phyloP scores from a whole-genome alignment of 768 basidiomycete species.

The Hemileccinum rubropunctum region DNA sequence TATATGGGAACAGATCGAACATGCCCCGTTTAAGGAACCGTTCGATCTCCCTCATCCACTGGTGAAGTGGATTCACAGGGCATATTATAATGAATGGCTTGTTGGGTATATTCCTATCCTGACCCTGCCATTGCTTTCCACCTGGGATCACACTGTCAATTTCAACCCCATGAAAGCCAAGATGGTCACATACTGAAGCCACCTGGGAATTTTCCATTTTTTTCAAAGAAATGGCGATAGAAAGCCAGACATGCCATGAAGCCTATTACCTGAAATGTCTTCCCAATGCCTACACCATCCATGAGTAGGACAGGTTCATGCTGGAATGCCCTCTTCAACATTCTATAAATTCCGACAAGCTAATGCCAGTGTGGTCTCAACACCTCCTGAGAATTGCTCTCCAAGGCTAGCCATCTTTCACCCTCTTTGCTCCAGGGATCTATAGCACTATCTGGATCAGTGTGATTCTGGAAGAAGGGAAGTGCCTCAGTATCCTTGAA shows the following conservation, averaged over 20 bases:
- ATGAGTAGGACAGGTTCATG: conserved; percentile 14
- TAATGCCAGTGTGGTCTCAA: conserved; percentile 20
- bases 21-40: neutral
- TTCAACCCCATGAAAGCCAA: too few relatives aligned
- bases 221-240: neutral
- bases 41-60: neutral
- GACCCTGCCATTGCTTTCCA: neutral
- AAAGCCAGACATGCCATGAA: conserved; percentile 10
- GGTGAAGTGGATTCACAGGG: neutral
- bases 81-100: neutral
- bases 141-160: neutral
- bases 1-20: conserved; percentile 4
- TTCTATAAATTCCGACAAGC: conserved; percentile 17
- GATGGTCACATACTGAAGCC: neutral
- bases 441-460: neutral
- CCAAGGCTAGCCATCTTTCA: conserved; percentile 1
- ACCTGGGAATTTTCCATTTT: neutral
- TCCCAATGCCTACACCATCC: conserved; percentile 26
- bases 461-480: conserved; percentile 3
- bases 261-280: conserved; percentile 21
- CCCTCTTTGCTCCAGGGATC: conserved; percentile 12
- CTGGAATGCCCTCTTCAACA: conserved; percentile 7
- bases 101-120: neutral
- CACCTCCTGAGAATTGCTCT: neutral
- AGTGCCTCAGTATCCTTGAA: neutral